A percentile compares a stretch with the other conserved stretches of the same genome.
phyloP scores from a whole-genome alignment of 1,284 basidiomycete genomes.

The Rugosomyces carneus region DNA sequence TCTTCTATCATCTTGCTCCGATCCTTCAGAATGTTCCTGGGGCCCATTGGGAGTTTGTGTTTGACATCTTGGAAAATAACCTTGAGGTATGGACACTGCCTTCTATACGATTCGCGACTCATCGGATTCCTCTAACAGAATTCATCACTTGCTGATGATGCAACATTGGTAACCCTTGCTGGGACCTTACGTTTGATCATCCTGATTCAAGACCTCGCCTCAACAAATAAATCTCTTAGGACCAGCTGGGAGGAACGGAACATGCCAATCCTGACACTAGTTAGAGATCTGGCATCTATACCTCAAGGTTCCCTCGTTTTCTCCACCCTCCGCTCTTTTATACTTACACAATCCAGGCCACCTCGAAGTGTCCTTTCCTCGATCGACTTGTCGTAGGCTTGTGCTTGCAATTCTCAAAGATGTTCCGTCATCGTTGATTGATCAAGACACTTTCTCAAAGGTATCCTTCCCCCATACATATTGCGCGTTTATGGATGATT shows the following conservation, averaged over 20 bases:
- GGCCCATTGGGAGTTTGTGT: slow-evolving; percentile 88
- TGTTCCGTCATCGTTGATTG: slow-evolving; percentile 58
- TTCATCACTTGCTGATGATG: slow-evolving; percentile 53
- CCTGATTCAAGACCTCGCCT: slow-evolving; percentile 63
- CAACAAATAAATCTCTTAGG: slow-evolving; percentile 69
- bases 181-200: slow-evolving; percentile 68
- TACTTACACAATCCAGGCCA: slow-evolving; percentile 25
- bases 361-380: slow-evolving; percentile 44
- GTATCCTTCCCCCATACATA: slow-evolving; percentile 28
- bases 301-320: slow-evolving; percentile 38
- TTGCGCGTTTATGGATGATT: slow-evolving; percentile 1
- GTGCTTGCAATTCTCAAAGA: slow-evolving; percentile 64
- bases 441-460: slow-evolving; percentile 57
- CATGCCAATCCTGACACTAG: slow-evolving; percentile 43
- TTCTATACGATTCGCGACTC: not conserved
- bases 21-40: slow-evolving; percentile 87
- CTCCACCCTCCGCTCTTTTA: not conserved
- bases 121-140: slow-evolving; percentile 34
- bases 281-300: slow-evolving; percentile 54
- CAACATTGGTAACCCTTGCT: slow-evolving; percentile 58
- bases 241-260: slow-evolving; percentile 65
- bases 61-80: slow-evolving; percentile 85
- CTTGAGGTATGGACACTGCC: slow-evolving; percentile 58
- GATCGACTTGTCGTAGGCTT: slow-evolving; percentile 61
- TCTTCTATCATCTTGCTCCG: slow-evolving; percentile 78